Percentiles rank a stretch among this genome's conserved stretches.
Evolutionary conservation across 352 stramenopile genomes (phyloP).

Genomic region (Pythium apleroticum): DNA sequence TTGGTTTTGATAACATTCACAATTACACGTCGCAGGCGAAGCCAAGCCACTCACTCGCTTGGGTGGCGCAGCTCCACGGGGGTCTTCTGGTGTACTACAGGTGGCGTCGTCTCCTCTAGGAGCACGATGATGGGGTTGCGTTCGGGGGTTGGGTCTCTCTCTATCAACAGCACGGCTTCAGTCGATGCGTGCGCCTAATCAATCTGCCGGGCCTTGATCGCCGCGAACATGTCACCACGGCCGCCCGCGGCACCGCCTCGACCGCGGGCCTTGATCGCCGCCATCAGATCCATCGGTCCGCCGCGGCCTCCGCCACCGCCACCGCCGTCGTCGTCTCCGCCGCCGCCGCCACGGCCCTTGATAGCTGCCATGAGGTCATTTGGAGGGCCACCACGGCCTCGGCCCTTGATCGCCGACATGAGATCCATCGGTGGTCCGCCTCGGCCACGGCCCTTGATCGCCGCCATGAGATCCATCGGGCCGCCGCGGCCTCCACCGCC

Average conservation of each 20-base stretch:
- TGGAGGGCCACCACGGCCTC: conserved; percentile 19
- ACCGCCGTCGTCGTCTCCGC: not conserved
- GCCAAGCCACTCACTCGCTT: not conserved
- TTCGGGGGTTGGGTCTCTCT: not conserved
- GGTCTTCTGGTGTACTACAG: not conserved
- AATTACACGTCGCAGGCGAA: conserved; percentile 11
- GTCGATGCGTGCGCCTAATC: conserved; percentile 22
- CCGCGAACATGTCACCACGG: conserved; percentile 51
- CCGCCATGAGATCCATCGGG: conserved; percentile 58
- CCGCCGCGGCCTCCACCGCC: conserved; percentile 36
- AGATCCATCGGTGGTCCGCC: conserved; percentile 32
- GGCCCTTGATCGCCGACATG: conserved; percentile 27
- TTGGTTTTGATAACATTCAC: conserved; percentile 21
- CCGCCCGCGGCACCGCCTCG: conserved; percentile 34
- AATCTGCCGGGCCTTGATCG: conserved; percentile 67
- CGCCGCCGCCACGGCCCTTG: conserved; percentile 1
- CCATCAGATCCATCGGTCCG: not conserved
- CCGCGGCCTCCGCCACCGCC: not conserved
- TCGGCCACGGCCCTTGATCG: conserved; percentile 52
- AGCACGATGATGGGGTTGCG: not conserved
- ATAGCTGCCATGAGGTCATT: conserved; percentile 20
- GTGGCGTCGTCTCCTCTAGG: conserved; percentile 5
- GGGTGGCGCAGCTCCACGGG: not conserved
- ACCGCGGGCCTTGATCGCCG: conserved; percentile 23
- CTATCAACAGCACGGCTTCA: conserved; percentile 17